Conservation (phyloP, 257 asterid genomes). For the Forsythia suspensa region DNA sequence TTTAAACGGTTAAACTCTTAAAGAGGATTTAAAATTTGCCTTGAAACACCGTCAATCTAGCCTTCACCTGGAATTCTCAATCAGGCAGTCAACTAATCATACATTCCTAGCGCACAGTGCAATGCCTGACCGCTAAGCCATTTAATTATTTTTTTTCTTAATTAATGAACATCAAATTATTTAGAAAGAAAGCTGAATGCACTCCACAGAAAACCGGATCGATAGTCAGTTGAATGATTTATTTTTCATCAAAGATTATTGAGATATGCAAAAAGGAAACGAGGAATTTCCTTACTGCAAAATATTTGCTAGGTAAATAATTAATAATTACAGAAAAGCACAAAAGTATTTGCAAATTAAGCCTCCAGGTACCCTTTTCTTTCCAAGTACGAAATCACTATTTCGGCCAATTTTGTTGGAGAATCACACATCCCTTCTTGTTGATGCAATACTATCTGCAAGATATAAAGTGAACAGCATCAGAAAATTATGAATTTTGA, state of each 20-base stretch:
- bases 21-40: background rate
- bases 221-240: background rate
- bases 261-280: background rate
- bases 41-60: background rate
- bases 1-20: too few species aligned
- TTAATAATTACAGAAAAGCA: background rate
- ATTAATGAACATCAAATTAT: background rate
- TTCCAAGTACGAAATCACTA: conserved; percentile 67
- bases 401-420: conserved; percentile 72
- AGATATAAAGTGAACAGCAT: conserved; percentile 10
- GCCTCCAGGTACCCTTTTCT: conserved; percentile 72
- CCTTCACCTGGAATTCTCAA: background rate
- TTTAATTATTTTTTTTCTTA: background rate
- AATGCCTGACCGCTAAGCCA: background rate
- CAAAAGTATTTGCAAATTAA: conserved; percentile 25
- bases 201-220: background rate
- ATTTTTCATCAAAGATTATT: background rate
- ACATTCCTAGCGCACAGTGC: too few species aligned
- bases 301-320: background rate
- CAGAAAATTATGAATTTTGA: too few species aligned
- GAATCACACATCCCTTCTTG: conserved; percentile 55
- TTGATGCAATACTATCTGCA: conserved; percentile 76
- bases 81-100: too few species aligned
- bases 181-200: background rate
- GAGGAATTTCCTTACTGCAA: background rate